Conservation (phyloP, 805 yeast species). For the Ogataea minuta region DNA sequence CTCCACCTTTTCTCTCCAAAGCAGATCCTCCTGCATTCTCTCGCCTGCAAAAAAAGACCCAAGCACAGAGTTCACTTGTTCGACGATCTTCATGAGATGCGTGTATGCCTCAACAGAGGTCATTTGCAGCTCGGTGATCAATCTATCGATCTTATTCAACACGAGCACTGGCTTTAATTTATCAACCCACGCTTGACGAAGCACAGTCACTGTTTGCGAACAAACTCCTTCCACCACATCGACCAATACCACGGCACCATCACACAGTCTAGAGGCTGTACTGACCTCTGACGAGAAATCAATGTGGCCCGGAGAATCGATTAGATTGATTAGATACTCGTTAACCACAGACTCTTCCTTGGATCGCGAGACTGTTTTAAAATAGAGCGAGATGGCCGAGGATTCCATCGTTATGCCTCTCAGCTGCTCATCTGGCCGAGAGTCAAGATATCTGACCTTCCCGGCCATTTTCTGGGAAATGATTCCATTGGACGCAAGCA, state of each 20-base stretch:
- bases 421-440: slow-evolving; percentile 92
- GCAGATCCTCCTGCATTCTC: slow-evolving; percentile 81
- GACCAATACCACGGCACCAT: slow-evolving; percentile 92
- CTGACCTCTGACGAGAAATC: slow-evolving; percentile 96
- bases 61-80: slow-evolving; percentile 91
- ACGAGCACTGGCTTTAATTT: slow-evolving; percentile 84
- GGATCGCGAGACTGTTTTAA: slow-evolving; percentile 54
- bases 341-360: slow-evolving; percentile 40
- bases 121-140: slow-evolving; percentile 77
- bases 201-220: slow-evolving; percentile 92
- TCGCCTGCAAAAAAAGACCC: slow-evolving; percentile 94
- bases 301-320: slow-evolving; percentile 99
- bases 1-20: slow-evolving; percentile 68
- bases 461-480: slow-evolving; percentile 95
- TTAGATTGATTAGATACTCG: slow-evolving; percentile 84
- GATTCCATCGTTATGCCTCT: slow-evolving; percentile 98
- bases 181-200: slow-evolving; percentile 95
- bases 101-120: slow-evolving; percentile 81
- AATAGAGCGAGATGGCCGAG: slow-evolving; percentile 90
- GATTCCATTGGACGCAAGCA: slow-evolving; percentile 93
- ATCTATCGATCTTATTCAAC: slow-evolving; percentile 85
- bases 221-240: slow-evolving; percentile 99
- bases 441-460: slow-evolving; percentile 85
- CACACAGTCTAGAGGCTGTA: slow-evolving; percentile 93
- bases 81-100: slow-evolving; percentile 76